A percentile compares a stretch with the other conserved stretches of the same genome.
Conservation (phyloP, 2,329 filamentous ascomycete genomes). For the Basipetospora chlamydospora region DNA sequence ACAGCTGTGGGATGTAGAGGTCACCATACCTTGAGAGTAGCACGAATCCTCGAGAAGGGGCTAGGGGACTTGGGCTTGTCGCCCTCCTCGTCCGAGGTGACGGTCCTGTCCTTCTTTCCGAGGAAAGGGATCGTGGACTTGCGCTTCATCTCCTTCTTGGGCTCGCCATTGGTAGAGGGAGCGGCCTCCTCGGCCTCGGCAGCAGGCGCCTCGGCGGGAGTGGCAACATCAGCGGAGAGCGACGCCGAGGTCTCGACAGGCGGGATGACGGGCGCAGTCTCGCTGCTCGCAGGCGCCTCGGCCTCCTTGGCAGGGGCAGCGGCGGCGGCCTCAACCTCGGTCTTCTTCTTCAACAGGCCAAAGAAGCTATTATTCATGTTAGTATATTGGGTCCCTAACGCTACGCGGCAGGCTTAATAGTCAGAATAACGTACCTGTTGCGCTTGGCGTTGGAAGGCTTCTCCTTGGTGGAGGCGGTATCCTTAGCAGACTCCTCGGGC, state of each 20-base stretch:
- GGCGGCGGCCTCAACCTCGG: constrained; percentile 16
- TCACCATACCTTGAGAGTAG: constrained; percentile 31
- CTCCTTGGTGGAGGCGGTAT: constrained; percentile 22
- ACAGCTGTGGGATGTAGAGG: neutral
- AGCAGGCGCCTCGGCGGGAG: constrained; percentile 22
- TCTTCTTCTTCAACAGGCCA: constrained; percentile 39
- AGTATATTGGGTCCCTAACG: neutral
- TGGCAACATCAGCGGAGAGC: constrained; percentile 34
- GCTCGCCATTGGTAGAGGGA: constrained; percentile 33
- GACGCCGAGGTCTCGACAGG: constrained; percentile 43
- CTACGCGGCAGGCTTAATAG: constrained; percentile 21
- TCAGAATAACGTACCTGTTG: constrained; percentile 26
- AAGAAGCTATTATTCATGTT: constrained; percentile 29
- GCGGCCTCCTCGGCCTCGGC: constrained; percentile 27
- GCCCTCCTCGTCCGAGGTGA: constrained; percentile 45
- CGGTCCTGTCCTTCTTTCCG: constrained; percentile 59
- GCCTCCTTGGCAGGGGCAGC: constrained; percentile 25
- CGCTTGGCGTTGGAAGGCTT: constrained; percentile 38
- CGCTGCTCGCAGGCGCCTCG: constrained; percentile 27
- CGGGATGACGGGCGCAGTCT: constrained; percentile 43
- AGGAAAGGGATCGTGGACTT: constrained; percentile 64
- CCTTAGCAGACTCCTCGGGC: constrained; percentile 19
- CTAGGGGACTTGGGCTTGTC: constrained; percentile 35
- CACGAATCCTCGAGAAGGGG: constrained; percentile 46
- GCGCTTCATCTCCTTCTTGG: constrained; percentile 59